A percentile compares a stretch with the other conserved stretches of the same genome.
Conservation (phyloP, 495 filamentous ascomycete species). For the Podospora conica region DNA sequence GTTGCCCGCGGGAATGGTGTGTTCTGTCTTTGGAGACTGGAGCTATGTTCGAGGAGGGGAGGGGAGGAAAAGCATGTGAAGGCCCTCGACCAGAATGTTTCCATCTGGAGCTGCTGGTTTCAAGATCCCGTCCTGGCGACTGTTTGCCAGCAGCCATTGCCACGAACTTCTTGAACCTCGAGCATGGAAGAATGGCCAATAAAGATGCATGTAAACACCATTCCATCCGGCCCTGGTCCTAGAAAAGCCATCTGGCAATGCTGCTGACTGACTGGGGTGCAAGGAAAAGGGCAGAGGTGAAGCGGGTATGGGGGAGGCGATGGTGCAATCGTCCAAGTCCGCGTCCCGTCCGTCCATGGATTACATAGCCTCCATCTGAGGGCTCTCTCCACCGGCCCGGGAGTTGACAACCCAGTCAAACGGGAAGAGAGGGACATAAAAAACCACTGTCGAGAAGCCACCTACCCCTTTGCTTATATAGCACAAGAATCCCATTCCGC, state of each 20-base stretch:
- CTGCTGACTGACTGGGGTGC: neutral
- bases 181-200: neutral
- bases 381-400: neutral
- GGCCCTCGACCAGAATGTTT: neutral
- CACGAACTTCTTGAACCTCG: neutral
- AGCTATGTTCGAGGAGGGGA: neutral
- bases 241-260: neutral
- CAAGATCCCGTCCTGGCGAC: neutral
- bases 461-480: neutral
- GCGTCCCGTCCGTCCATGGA: neutral
- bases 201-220: neutral
- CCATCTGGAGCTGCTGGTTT: neutral
- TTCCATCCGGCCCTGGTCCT: neutral
- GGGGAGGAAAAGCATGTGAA: neutral
- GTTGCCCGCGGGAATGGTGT: no score
- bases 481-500: neutral
- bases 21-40: neutral
- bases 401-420: neutral
- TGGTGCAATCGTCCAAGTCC: neutral
- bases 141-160: neutral
- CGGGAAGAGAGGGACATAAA: neutral
- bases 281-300: neutral
- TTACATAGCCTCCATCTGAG: neutral
- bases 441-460: neutral
- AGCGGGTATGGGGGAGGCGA: neutral